phyloP scores from a whole-genome alignment of 1,284 basidiomycete genomes.

The Tausonia pullulans region DNA sequence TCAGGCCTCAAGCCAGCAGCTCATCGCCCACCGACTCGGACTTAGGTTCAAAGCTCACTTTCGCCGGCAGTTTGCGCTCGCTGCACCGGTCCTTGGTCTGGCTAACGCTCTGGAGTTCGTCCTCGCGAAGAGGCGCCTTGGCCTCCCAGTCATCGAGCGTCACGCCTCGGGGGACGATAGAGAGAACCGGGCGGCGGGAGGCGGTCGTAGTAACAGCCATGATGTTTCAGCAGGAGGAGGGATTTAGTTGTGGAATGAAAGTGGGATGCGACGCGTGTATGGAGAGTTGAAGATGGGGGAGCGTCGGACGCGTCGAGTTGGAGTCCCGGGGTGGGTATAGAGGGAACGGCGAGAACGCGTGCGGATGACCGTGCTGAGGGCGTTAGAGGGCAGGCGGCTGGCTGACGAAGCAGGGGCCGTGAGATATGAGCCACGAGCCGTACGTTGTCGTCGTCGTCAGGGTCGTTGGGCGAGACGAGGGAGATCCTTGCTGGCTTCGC shows the following conservation, averaged over 20 bases:
- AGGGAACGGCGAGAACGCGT: background rate
- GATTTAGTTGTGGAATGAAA: no score
- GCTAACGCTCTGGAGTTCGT: constrained; percentile 55
- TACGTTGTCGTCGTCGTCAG: no score
- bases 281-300: background rate
- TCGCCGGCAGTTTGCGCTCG: constrained; percentile 51
- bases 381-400: background rate
- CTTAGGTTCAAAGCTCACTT: constrained; percentile 41
- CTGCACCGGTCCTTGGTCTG: constrained; percentile 53
- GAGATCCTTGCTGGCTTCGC: background rate
- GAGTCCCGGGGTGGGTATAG: background rate
- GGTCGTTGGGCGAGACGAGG: no score
- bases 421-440: no score
- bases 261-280: no score
- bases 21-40: no score
- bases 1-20: background rate
- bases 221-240: no score
- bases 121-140: constrained; percentile 59
- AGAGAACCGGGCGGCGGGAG: background rate
- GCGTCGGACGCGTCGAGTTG: background rate
- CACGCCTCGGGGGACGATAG: constrained; percentile 7
- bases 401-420: no score
- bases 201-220: background rate
- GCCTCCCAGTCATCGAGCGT: constrained; percentile 78
- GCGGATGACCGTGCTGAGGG: background rate